phyloP scores from a whole-genome alignment of 768 basidiomycete species.

The Russula sp. region DNA sequence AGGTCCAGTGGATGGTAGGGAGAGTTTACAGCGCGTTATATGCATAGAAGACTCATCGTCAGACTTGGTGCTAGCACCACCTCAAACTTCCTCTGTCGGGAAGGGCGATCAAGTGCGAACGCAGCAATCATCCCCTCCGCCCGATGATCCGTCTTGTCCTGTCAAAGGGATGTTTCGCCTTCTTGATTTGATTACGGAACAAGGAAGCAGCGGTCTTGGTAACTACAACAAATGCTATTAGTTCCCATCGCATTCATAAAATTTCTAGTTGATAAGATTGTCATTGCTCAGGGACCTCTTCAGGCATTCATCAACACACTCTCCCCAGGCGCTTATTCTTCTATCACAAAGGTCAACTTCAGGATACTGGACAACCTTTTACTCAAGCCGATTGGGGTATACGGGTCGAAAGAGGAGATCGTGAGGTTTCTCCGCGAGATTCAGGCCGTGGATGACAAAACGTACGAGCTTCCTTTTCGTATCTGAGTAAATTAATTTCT shows the following conservation, averaged over 20 bases:
- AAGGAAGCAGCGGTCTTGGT: conserved; percentile 49
- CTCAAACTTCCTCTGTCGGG: neutral
- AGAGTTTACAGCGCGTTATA: no score
- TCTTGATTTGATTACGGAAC: conserved; percentile 48
- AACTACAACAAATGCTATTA: conserved; percentile 5
- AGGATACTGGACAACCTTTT: conserved; percentile 40
- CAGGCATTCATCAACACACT: conserved; percentile 43
- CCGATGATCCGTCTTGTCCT: conserved; percentile 13
- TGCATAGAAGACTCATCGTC: neutral
- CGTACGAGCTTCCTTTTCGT: conserved; percentile 32
- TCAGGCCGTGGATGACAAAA: conserved; percentile 34
- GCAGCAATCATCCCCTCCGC: neutral
- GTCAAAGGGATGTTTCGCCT: conserved; percentile 48
- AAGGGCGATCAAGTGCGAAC: neutral
- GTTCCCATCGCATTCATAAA: neutral
- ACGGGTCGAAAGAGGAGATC: conserved; percentile 50
- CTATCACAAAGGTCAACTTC: conserved; percentile 54
- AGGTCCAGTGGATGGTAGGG: neutral
- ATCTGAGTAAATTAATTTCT: neutral
- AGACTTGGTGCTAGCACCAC: neutral
- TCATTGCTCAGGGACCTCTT: conserved; percentile 50
- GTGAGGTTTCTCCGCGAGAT: conserved; percentile 39
- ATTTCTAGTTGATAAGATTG: conserved; percentile 51
- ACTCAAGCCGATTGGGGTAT: conserved; percentile 50
- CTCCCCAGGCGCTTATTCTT: conserved; percentile 46